Evolutionary conservation across 805 yeast genomes (phyloP), one percentile per base, ranked within the genome.

Genomic region (Pichia cephalocereana): DNA sequence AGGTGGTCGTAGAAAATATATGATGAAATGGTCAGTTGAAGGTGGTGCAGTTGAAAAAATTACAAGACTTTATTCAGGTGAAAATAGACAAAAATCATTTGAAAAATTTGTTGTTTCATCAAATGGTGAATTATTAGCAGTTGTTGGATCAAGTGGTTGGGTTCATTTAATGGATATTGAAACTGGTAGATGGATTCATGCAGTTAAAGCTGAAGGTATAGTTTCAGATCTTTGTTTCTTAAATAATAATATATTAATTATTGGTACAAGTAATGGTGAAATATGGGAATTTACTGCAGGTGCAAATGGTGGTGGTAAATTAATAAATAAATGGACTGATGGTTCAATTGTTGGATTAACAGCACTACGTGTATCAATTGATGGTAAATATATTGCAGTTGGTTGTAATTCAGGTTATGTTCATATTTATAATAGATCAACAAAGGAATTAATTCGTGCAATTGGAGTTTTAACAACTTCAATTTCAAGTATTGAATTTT

Each of bases 331-430:
- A 59, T 93, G 98, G 98, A 73, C 74, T 41, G 99, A 93, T 62
- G 83, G 80, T 42, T 82, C 90, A 18, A 95, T 95, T 30, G 73
- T 86, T 32, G 95, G 95, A 23, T 79, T 88, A 46, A 89, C 98
- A 1, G 77, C 74, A 51, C 67, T 93, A 26, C 81, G 79, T 46
- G 66, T 86, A 23, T 53, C 57, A 2, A 50, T 69, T 41, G 70
- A 72, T 41, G 81, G 82, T 61, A 76, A 87, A 54, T 91, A 87
- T 86, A 66, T 86, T 48, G 99, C 99, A 0, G 71, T 93, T 48
- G 99, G 99, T 37, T 78, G 84, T 59, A 80, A 80, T 54, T 82
- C 85, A 58, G 99, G 99, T 54, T 79, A 88, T 52, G 99, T 93
- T 15, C 86, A 83, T 56, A 70, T 93, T 17, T 93, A 91, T 61